These are phyloP conservation scores for Orbilia blumenaviensis DNA, from an alignment of 2,329 filamentous ascomycete genomes.

Conservation along the genomic window DNA sequence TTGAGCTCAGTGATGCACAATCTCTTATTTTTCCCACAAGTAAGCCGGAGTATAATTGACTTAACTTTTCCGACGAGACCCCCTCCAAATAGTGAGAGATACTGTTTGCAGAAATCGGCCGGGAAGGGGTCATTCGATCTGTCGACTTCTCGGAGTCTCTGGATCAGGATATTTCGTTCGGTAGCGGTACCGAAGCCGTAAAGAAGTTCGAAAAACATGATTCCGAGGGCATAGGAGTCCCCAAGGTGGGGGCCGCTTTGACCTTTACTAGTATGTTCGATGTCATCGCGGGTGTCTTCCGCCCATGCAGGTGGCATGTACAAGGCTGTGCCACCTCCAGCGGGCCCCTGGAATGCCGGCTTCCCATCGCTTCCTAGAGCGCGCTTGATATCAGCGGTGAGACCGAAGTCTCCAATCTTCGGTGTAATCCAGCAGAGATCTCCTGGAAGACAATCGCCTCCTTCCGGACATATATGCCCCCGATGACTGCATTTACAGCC, in stretches of 20 bases:
- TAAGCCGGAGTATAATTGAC: constrained; percentile 26
- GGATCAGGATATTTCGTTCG: constrained; percentile 25
- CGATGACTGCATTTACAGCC: constrained; percentile 64
- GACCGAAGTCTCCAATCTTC: constrained; percentile 74
- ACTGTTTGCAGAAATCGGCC: constrained; percentile 14
- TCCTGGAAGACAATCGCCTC: constrained; percentile 59
- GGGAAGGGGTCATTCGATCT: constrained; percentile 31
- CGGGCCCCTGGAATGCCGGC: constrained; percentile 69
- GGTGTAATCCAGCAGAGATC: constrained; percentile 63
- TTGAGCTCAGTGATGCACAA: constrained; percentile 38
- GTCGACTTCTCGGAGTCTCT: constrained; percentile 8
- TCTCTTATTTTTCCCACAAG: constrained; percentile 13
- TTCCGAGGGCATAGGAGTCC: constrained; percentile 71
- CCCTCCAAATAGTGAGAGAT: background rate
- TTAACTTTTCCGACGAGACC: constrained; percentile 7
- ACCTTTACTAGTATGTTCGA: background rate
- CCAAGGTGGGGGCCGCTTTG: constrained; percentile 61
- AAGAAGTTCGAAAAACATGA: constrained; percentile 71
- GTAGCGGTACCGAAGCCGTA: constrained; percentile 65
- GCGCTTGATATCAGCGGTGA: constrained; percentile 68
- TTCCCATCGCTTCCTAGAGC: constrained; percentile 55
- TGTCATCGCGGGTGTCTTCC: background rate
- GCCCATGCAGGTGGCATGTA: constrained; percentile 46
- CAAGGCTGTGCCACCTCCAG: constrained; percentile 57
- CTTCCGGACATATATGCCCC: constrained; percentile 53